Percentiles rank a stretch among this genome's conserved stretches.
These are phyloP conservation scores for Alternaria atra DNA, from an alignment of 2,329 filamentous ascomycete species.

Conservation along the genomic window DNA sequence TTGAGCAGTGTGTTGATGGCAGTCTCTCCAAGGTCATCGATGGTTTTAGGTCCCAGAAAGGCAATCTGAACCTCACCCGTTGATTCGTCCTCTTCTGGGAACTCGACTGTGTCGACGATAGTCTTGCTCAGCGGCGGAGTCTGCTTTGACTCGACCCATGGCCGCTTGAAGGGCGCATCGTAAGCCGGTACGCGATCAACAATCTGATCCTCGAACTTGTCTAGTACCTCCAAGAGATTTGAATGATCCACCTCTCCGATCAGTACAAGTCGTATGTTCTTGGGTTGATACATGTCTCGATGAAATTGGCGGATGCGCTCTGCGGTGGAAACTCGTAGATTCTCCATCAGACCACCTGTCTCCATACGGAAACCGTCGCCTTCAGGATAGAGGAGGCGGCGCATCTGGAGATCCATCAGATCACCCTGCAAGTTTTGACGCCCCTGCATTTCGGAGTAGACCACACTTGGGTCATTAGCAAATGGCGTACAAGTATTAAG, in stretches of 20 bases:
- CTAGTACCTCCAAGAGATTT: slow-evolving; percentile 80
- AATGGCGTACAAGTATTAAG: neutral
- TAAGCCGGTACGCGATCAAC: slow-evolving; percentile 80
- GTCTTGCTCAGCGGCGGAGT: slow-evolving; percentile 77
- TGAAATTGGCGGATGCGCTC: slow-evolving; percentile 95
- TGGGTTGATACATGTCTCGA: slow-evolving; percentile 96
- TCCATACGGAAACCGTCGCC: slow-evolving; percentile 94
- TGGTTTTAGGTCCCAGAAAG: slow-evolving; percentile 86
- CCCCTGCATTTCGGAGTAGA: slow-evolving; percentile 99
- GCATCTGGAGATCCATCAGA: slow-evolving; percentile 85
- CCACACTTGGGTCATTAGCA: slow-evolving; percentile 65
- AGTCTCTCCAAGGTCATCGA: slow-evolving; percentile 67
- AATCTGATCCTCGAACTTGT: slow-evolving; percentile 88
- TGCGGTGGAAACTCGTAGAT: slow-evolving; percentile 82
- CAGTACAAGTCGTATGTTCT: slow-evolving; percentile 89
- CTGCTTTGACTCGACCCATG: slow-evolving; percentile 89
- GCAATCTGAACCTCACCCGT: slow-evolving; percentile 86
- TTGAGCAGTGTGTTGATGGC: slow-evolving; percentile 82
- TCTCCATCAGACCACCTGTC: slow-evolving; percentile 97
- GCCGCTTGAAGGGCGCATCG: slow-evolving; percentile 79
- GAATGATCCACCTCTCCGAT: slow-evolving; percentile 90
- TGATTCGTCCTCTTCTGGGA: slow-evolving; percentile 96
- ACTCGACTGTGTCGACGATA: slow-evolving; percentile 80
- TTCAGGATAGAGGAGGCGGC: slow-evolving; percentile 84
- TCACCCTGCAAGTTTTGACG: slow-evolving; percentile 85